Base-by-base conservation (phyloP, 75 land plant species). In the Cryptomeria japonica region DNA sequence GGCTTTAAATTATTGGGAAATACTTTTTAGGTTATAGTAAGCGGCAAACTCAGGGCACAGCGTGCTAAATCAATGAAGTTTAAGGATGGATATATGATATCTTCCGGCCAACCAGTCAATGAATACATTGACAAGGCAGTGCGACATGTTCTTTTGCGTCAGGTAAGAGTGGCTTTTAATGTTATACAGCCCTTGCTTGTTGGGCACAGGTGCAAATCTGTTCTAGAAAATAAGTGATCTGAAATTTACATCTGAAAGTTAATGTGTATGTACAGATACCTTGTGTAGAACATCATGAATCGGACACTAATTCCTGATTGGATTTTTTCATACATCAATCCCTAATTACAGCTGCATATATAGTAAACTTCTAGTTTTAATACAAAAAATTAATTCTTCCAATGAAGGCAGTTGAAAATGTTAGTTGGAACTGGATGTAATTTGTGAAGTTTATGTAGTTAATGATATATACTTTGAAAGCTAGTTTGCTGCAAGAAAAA, bases 21-120 rank as follows among this genome's bases (percentile, higher is more conserved):
- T n/a, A 13, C 0, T 34, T 38, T 88, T 56, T 87, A 95, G 96
- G 97, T 96, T n/a, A 96, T 96, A 92, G 95, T 96, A 3, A 95
- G 97, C 88, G 97, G 97, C 46, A 96, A 96, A 42, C 90, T 96
- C 42, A 94, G 97, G 84, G 97, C 97, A 61, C 92, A 90, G 51
- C 95, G 97, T 91, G 97, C 97, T n/a, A 96, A 96, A 90, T 91
- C 95, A 56, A 94, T 93, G 93, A 93, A 93, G 87, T 93, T 93
- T 80, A 93, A 93, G 93, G 94, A 93, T 83, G 94, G 94, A 39
- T 93, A 90, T 89, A 95, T 94, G 97, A 93, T 96, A n/a, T 95
- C 97, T 34, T 95, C 97, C 82, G 97, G 97, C 53, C 94, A 93
- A 41, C 97, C 97, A 36, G 96, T 95, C 14, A 95, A 95, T 14